Percentiles rank a stretch among this genome's conserved stretches.
phyloP scores from a whole-genome alignment of 495 filamentous ascomycete species.

The Penicillium parvum region DNA sequence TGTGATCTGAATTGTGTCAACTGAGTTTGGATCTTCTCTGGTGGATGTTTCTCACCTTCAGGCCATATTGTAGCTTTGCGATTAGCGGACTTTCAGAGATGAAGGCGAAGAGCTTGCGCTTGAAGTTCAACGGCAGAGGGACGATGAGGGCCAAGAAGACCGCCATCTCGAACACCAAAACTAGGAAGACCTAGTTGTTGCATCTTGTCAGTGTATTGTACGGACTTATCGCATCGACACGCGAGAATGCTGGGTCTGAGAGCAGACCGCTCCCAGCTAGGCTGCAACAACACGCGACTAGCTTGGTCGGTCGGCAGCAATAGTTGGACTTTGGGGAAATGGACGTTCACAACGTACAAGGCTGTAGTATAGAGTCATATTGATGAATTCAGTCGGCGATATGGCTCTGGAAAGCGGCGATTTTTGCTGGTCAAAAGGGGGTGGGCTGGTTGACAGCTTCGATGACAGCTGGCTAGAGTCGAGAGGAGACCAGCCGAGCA shows the following conservation, averaged over 20 bases:
- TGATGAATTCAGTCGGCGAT: constrained; percentile 30
- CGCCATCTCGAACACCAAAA: constrained; percentile 89
- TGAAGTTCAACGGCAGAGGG: constrained; percentile 81
- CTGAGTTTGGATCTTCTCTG: neutral
- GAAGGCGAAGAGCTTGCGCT: constrained; percentile 87
- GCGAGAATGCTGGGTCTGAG: neutral
- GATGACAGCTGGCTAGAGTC: constrained; percentile 10
- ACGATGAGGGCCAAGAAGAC: constrained; percentile 90
- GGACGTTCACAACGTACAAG: constrained; percentile 61
- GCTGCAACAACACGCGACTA: constrained; percentile 15
- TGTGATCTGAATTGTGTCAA: constrained; percentile 64
- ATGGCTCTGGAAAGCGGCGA: constrained; percentile 7
- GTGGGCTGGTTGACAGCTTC: constrained; percentile 15
- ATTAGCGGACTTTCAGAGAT: constrained; percentile 83
- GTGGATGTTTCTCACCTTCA: constrained; percentile 51
- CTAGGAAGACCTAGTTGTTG: constrained; percentile 72
- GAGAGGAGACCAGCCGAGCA: constrained; percentile 17
- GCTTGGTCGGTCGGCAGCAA: neutral
- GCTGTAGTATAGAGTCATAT: constrained; percentile 98
- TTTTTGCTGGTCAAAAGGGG: constrained; percentile 18
- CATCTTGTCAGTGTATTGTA: constrained; percentile 1
- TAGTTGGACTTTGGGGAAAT: neutral
- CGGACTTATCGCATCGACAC: no score
- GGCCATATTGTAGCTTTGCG: constrained; percentile 75
- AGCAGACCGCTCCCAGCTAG: constrained; percentile 13